Base-by-base conservation (phyloP, 768 basidiomycete species). In the Nidularia sp. region DNA sequence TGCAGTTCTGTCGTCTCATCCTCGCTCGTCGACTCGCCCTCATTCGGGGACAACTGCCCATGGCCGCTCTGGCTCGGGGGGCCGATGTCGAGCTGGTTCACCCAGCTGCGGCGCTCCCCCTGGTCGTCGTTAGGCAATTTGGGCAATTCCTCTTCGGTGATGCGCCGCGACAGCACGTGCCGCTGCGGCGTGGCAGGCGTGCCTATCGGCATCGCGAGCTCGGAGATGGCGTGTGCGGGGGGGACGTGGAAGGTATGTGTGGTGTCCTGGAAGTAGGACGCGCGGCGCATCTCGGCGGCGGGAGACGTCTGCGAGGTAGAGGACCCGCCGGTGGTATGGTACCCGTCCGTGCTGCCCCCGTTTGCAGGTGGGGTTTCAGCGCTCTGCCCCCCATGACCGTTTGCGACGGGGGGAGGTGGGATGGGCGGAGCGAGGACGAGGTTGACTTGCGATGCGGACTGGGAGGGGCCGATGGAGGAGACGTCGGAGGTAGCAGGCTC, bases 401-500 rank as follows among this genome's bases (percentile, higher is more conserved):
- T 34, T 32, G 18, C 32, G 6, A 45, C 22, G 42, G 50, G 36
- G 3, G 44, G 44, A 45, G 44, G 44, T 13, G 34, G 22, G 25
- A 34, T 12, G 13, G 29, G 47, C 10, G 47, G 34, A 5, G 29
- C 13, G 22, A 31, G 45, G 7, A 42, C n/a, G 13, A 62, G 52
- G 44, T 68, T 67, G 47, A 77, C 72, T 66, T 90, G 85, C 13
- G 88, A 89, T 2, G 85, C 85, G 2, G 86, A 88, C 55, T 88
- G 88, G 5, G 87, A 89, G n/a, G 86, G 87, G 0, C 82, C 79
- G 55, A 88, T 69, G 1, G 86, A 87, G n/a, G 81, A 83, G 10
- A 78, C 62, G 62, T 84, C 81, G 50, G 83, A 82, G 6, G 65
- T 67, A 36, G 68, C 55, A 47, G 31, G 29, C 22, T 18, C 33